Evolutionary conservation across 148 eudicot genomes (phyloP).

Genomic region (Limonium bicolor): DNA sequence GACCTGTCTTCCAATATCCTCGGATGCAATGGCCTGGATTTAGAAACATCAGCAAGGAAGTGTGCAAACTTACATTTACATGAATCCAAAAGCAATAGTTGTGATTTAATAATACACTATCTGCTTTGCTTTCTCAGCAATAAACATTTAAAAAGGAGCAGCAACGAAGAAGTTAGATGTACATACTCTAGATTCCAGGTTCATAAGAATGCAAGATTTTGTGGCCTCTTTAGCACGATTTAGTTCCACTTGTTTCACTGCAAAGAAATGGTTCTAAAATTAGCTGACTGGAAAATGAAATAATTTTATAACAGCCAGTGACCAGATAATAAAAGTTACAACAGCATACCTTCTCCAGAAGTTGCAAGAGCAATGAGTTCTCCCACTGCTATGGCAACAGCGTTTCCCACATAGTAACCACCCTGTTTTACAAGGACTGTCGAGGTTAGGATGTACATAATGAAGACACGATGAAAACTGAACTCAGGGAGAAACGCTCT

Average conservation of each 20-base stretch:
- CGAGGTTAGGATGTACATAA: no score
- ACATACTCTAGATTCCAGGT: no score
- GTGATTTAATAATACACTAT: no score
- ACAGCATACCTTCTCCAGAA: constrained; percentile 43
- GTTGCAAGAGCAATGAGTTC: constrained; percentile 63
- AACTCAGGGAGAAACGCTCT: no score
- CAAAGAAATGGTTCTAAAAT: neutral
- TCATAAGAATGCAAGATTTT: constrained; percentile 66
- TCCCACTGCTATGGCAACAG: constrained; percentile 49
- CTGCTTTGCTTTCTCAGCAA: no score
- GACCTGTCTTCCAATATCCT: no score
- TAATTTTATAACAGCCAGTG: neutral
- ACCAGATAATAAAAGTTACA: neutral
- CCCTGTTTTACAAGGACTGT: no score
- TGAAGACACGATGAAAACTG: no score
- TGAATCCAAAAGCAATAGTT: no score
- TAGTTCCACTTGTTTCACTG: constrained; percentile 55
- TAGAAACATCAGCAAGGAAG: no score
- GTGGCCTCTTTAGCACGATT: constrained; percentile 74
- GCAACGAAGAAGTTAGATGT: constrained; percentile 39
- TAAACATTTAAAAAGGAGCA: neutral
- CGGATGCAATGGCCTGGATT: no score
- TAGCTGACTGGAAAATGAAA: neutral
- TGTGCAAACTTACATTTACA: no score
- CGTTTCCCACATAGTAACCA: constrained; percentile 42